Conservation (phyloP, 73 alveolate species). For the Paramecium bursaria region DNA sequence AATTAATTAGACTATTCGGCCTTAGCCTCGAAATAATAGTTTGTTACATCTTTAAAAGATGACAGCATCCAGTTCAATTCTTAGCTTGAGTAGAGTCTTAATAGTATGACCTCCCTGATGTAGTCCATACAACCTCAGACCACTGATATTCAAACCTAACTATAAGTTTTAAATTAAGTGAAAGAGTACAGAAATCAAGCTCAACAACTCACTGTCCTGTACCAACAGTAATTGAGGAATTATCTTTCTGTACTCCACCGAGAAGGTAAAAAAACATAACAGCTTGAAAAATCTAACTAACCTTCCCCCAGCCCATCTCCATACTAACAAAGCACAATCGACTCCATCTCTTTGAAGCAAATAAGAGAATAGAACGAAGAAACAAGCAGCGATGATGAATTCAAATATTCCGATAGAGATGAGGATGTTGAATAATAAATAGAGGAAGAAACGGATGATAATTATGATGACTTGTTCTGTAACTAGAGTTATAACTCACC, state of each 20-base stretch:
- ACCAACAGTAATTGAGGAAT: conserved; percentile 23
- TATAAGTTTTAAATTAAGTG: neutral
- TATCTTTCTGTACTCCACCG: conserved; percentile 42
- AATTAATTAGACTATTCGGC: conserved; percentile 33
- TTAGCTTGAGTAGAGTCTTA: conserved; percentile 13
- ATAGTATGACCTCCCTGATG: conserved; percentile 4
- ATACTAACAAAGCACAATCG: conserved; percentile 12
- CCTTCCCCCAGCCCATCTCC: conserved; percentile 39
- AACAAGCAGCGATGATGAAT: neutral
- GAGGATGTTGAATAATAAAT: neutral
- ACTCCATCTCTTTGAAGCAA: conserved; percentile 6
- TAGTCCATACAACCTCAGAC: neutral
- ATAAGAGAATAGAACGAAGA: neutral
- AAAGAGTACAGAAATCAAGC: conserved; percentile 55
- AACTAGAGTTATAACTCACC: neutral
- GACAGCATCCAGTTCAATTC: conserved; percentile 21
- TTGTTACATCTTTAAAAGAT: neutral
- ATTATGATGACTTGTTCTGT: conserved; percentile 37
- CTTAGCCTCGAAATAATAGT: conserved; percentile 16
- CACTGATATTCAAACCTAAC: conserved; percentile 7
- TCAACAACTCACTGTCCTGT: conserved; percentile 49
- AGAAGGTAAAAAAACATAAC: conserved; percentile 45
- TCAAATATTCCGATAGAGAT: conserved; percentile 35
- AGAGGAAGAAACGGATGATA: conserved; percentile 17
- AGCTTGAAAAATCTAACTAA: neutral